Conservation (phyloP, 225 moss, liverwort and hornwort species). For the Straminergon stramineum region DNA sequence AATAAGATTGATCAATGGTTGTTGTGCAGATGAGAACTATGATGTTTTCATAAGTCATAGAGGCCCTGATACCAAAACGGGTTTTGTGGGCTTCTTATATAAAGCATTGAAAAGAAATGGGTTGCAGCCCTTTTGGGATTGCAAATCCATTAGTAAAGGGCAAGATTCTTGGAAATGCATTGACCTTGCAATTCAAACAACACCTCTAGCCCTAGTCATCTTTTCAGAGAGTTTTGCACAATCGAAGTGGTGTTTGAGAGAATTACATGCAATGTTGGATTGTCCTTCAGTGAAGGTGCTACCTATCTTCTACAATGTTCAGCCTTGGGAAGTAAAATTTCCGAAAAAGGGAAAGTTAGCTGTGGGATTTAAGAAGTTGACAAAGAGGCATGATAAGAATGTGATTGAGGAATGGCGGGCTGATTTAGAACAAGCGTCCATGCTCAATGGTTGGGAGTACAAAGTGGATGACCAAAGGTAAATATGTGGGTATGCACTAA, state of each 20-base stretch:
- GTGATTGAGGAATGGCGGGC: fast-evolving
- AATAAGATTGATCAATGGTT: background rate
- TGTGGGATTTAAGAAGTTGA: fast-evolving
- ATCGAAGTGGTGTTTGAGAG: background rate
- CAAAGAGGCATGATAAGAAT: fast-evolving
- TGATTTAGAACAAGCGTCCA: background rate
- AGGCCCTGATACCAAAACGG: background rate
- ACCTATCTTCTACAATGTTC: background rate
- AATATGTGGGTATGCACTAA: fast-evolving
- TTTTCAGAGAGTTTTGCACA: background rate
- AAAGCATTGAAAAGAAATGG: too few species aligned
- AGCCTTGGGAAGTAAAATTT: background rate
- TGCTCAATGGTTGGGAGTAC: fast-evolving
- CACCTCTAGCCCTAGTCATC: background rate
- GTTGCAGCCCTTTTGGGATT: background rate
- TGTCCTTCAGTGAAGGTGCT: background rate
- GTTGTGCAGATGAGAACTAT: background rate
- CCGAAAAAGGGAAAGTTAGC: background rate
- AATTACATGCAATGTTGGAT: background rate
- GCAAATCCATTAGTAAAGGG: background rate
- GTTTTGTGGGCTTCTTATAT: background rate
- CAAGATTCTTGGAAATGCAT: background rate
- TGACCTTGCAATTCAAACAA: fast-evolving
- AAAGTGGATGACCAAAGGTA: background rate
- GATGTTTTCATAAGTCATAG: background rate